phyloP scores from a whole-genome alignment of 345 rosid species.

The Populus euphratica region DNA sequence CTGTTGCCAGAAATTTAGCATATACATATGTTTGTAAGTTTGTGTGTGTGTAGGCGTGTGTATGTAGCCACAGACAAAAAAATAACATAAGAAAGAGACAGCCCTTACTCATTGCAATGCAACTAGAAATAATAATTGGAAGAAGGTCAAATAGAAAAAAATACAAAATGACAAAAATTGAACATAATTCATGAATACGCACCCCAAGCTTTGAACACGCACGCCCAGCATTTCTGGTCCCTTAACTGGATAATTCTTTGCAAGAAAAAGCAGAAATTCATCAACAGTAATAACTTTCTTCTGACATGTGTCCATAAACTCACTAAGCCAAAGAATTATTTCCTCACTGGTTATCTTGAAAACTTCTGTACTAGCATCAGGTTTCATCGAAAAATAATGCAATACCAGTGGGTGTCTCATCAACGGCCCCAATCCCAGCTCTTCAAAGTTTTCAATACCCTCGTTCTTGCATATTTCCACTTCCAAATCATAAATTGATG shows the following conservation, averaged over 20 bases:
- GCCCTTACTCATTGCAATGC: too few species aligned
- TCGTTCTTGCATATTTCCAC: conserved; percentile 63
- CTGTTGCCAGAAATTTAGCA: conserved; percentile 33
- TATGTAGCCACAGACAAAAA: too few species aligned
- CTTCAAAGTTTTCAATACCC: conserved; percentile 59
- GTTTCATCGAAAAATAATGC: conserved; percentile 53
- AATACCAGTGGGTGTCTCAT: conserved; percentile 58
- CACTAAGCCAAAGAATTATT: conserved; percentile 47
- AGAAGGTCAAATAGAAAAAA: neutral
- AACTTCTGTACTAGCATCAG: conserved; percentile 36
- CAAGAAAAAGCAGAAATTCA: conserved; percentile 67
- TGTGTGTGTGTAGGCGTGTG: neutral
- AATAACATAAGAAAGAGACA: too few species aligned
- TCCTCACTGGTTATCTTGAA: conserved; percentile 61
- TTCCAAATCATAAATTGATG: conserved; percentile 76
- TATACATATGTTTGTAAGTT: neutral
- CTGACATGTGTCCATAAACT: conserved; percentile 35
- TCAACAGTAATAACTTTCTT: conserved; percentile 41
- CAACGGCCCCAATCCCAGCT: conserved; percentile 73
- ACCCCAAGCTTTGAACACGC: conserved; percentile 75
- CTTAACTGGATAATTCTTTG: conserved; percentile 42
- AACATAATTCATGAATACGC: conserved; percentile 23
- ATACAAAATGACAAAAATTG: neutral
- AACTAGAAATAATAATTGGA: too few species aligned
- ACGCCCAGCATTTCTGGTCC: conserved; percentile 72